These are phyloP conservation scores for Cerrena zonata DNA, from an alignment of 1,284 basidiomycete genomes.

Conservation along the genomic window DNA sequence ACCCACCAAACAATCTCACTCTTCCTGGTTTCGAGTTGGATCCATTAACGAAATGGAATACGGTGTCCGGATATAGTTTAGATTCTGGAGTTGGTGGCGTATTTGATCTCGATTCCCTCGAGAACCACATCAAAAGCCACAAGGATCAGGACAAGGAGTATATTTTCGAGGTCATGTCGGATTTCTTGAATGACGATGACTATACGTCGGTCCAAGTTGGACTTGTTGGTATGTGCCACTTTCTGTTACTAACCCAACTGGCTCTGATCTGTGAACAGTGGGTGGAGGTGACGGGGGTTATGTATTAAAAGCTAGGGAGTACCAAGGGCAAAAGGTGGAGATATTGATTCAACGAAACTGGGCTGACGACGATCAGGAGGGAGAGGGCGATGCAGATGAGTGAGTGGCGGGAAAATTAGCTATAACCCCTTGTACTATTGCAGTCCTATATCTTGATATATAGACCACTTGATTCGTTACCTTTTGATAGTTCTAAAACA, in stretches of 20 bases:
- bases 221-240: not conserved
- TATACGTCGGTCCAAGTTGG: conserved; percentile 1
- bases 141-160: conserved; percentile 2
- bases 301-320: not conserved
- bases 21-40: not conserved
- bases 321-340: conserved; percentile 1
- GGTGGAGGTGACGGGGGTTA: conserved; percentile 6
- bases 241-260: not conserved
- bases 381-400: conserved; percentile 1
- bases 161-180: conserved; percentile 4
- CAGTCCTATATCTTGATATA: no score
- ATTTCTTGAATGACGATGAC: not conserved
- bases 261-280: no score
- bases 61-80: not conserved
- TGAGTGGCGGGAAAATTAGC: no score
- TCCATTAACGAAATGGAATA: not conserved
- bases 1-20: not conserved
- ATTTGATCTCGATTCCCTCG: conserved; percentile 2
- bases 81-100: conserved; percentile 5
- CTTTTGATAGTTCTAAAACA: no score
- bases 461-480: no score
- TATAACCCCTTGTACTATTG: no score
- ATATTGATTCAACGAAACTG: not conserved
- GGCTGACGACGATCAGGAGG: conserved; percentile 2
- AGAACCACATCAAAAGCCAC: not conserved